Percentiles rank a stretch among this genome's conserved stretches.
Conservation (phyloP, 1,284 basidiomycete species). For the Agroathelia rolfsii region DNA sequence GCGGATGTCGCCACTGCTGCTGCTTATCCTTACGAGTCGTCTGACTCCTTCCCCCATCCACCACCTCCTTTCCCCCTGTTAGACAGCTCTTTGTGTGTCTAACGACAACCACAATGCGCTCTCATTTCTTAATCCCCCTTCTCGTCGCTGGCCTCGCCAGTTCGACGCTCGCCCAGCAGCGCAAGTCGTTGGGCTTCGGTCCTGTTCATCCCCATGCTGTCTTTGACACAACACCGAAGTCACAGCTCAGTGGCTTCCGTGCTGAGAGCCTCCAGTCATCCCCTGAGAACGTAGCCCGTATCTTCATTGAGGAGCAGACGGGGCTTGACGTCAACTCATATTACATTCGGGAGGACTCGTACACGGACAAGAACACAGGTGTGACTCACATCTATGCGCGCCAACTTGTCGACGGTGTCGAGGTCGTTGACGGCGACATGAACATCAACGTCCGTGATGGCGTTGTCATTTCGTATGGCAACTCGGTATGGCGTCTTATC, state of each 20-base stretch:
- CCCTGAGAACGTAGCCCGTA: slow-evolving; percentile 49
- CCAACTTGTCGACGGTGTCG: slow-evolving; percentile 74
- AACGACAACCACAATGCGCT: slow-evolving; percentile 18
- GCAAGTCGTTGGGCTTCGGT: slow-evolving; percentile 78
- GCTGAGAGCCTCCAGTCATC: slow-evolving; percentile 27
- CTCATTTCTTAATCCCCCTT: slow-evolving; percentile 22
- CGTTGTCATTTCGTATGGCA: slow-evolving; percentile 70
- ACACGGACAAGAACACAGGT: slow-evolving; percentile 77
- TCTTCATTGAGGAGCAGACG: slow-evolving; percentile 46
- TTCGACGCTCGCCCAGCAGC: slow-evolving; percentile 27
- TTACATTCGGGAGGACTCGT: slow-evolving; percentile 69
- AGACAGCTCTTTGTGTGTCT: not conserved
- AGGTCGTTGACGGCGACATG: slow-evolving; percentile 82
- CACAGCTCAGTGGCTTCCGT: slow-evolving; percentile 30
- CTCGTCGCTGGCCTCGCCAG: slow-evolving; percentile 27
- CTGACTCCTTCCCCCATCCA: not conserved
- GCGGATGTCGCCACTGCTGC: too few species aligned
- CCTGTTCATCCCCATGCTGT: slow-evolving; percentile 64
- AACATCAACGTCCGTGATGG: slow-evolving; percentile 86
- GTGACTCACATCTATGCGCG: slow-evolving; percentile 78
- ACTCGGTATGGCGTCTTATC: slow-evolving; percentile 49
- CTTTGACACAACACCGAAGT: slow-evolving; percentile 47
- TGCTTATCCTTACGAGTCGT: slow-evolving; percentile 19
- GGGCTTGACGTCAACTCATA: slow-evolving; percentile 34
- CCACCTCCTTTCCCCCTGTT: slow-evolving; percentile 1